phyloP scores from a whole-genome alignment of 495 filamentous ascomycete genomes.

The Penicillium nucicola region DNA sequence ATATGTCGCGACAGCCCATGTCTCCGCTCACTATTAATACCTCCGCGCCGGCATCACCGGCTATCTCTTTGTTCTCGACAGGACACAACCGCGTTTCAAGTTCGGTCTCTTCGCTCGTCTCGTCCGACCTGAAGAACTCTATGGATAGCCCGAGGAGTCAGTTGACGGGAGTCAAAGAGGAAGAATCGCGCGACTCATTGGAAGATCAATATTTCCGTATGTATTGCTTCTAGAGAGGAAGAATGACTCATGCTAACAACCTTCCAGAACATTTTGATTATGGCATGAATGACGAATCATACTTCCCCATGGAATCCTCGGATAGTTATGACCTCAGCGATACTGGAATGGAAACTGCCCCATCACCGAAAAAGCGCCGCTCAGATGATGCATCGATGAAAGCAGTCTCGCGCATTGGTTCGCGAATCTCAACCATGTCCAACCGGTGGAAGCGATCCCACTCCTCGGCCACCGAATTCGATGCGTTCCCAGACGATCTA shows the following conservation, averaged over 20 bases:
- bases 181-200: slow-evolving; percentile 41
- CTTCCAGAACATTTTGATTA: slow-evolving; percentile 39
- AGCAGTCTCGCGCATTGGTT: slow-evolving; percentile 64
- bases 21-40: slow-evolving; percentile 35
- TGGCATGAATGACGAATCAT: slow-evolving; percentile 32
- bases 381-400: slow-evolving; percentile 63
- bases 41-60: slow-evolving; percentile 44
- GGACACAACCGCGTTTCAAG: slow-evolving; percentile 48
- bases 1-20: slow-evolving; percentile 15
- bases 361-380: slow-evolving; percentile 56
- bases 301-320: slow-evolving; percentile 29
- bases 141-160: slow-evolving; percentile 47
- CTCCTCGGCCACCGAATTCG: slow-evolving; percentile 42
- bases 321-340: slow-evolving; percentile 60
- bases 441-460: slow-evolving; percentile 55
- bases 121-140: slow-evolving; percentile 47
- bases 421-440: slow-evolving; percentile 69
- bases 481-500: slow-evolving; percentile 32
- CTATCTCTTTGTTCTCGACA: slow-evolving; percentile 41
- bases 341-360: slow-evolving; percentile 57
- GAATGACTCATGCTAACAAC: slow-evolving; percentile 4
- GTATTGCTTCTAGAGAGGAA: slow-evolving; percentile 9
- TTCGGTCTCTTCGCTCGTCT: slow-evolving; percentile 60
- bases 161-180: slow-evolving; percentile 54
- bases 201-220: slow-evolving; percentile 48